phyloP scores from a whole-genome alignment of 2,329 filamentous ascomycete species.

The Daldinia eschscholtzii region DNA sequence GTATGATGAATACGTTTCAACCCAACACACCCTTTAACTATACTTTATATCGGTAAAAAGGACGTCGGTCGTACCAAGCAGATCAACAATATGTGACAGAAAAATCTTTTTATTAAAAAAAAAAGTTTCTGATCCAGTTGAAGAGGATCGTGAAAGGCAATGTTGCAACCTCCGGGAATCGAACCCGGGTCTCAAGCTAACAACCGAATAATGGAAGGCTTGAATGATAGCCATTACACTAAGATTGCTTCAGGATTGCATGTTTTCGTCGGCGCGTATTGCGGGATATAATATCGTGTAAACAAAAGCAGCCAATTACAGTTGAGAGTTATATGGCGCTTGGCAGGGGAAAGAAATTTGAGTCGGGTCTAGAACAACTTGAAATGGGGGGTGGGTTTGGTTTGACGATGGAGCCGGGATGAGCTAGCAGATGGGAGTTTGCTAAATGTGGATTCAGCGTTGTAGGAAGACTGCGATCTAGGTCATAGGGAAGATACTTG shows the following conservation, averaged over 20 bases:
- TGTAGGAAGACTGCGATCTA: not conserved
- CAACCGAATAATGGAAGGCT: conserved; percentile 3
- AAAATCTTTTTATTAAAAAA: no score
- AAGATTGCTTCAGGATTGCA: conserved; percentile 7
- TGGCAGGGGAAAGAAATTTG: not conserved
- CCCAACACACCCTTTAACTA: no score
- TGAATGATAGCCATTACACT: conserved; percentile 12
- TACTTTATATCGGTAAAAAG: no score
- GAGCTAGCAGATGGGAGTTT: not conserved
- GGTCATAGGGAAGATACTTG: not conserved
- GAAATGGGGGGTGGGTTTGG: not conserved
- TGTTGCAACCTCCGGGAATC: conserved; percentile 6
- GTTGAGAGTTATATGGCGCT: not conserved
- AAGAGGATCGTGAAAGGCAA: not conserved
- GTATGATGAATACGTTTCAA: no score
- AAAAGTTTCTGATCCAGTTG: not conserved
- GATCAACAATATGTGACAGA: no score
- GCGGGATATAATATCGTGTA: conserved; percentile 3
- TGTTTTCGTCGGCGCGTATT: not conserved
- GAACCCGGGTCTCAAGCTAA: conserved; percentile 6
- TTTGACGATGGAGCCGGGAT: not conserved
- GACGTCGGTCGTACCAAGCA: no score
- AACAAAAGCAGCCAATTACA: not conserved
- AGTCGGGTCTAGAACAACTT: not conserved
- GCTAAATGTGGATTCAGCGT: not conserved